A percentile compares a stretch with the other conserved stretches of the same genome.
These are phyloP conservation scores for Carex kokanica DNA, from an alignment of 176 grass and related monocot genomes.

Conservation along the genomic window DNA sequence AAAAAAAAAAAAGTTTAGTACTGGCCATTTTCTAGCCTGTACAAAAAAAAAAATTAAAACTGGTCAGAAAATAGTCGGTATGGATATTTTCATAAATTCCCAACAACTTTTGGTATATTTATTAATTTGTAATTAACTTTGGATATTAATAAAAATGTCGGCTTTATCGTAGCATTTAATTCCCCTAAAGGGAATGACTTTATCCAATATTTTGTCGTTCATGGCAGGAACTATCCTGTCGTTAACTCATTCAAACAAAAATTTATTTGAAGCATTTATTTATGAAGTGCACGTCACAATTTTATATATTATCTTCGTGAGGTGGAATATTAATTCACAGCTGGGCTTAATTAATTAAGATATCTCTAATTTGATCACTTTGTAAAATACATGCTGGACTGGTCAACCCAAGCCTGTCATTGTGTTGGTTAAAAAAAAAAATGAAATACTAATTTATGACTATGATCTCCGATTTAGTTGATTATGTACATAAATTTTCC, in stretches of 20 bases:
- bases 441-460: background rate
- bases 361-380: background rate
- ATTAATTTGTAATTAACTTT: no score
- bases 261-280: background rate
- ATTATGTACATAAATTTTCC: background rate
- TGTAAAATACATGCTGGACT: background rate
- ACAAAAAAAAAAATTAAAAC: no score
- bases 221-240: background rate
- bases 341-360: background rate
- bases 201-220: background rate
- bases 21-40: no score
- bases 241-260: background rate
- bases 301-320: background rate
- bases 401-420: background rate
- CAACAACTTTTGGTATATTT: no score
- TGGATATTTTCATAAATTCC: no score
- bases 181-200: background rate
- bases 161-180: no score
- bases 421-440: background rate
- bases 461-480: background rate
- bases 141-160: no score
- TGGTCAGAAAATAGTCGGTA: no score
- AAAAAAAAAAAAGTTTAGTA: no score
- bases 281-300: background rate
- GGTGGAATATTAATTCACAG: background rate